Conservation (phyloP, 257 asterid genomes). For the Gentiana dahurica region DNA sequence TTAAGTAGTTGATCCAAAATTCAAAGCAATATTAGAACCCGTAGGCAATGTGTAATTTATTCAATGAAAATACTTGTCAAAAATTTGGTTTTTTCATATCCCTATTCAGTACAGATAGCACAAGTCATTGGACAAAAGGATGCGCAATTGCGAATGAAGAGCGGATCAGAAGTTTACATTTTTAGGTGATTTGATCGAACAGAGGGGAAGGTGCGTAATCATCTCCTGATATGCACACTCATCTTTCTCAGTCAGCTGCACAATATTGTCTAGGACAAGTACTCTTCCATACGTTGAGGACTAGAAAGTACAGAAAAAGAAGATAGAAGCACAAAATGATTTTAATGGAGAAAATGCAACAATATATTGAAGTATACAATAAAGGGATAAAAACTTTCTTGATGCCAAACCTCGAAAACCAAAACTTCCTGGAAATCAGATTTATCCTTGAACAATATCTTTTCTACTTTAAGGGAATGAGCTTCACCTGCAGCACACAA, state of each 20-base stretch:
- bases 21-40: too few relatives aligned
- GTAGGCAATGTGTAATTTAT: too few relatives aligned
- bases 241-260: conserved; percentile 97
- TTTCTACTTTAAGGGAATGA: conserved; percentile 78
- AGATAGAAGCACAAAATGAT: conserved; percentile 1
- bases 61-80: too few relatives aligned
- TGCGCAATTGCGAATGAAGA: too few relatives aligned
- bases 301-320: conserved; percentile 26
- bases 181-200: conserved; percentile 77
- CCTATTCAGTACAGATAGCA: too few relatives aligned
- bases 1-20: too few relatives aligned
- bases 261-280: conserved; percentile 91
- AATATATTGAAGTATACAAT: background rate
- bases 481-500: conserved; percentile 60
- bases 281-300: conserved; percentile 79
- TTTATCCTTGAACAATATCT: conserved; percentile 61
- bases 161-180: conserved; percentile 33
- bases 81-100: too few relatives aligned
- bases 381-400: conserved; percentile 2
- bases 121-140: too few relatives aligned
- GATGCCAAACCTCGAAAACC: conserved; percentile 74
- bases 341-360: conserved; percentile 4
- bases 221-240: conserved; percentile 99
- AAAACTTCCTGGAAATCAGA: conserved; percentile 88
- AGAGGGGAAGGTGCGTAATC: conserved; percentile 94